These are phyloP conservation scores for Amanita rubescens DNA, from an alignment of 768 basidiomycete genomes.

Conservation along the genomic window DNA sequence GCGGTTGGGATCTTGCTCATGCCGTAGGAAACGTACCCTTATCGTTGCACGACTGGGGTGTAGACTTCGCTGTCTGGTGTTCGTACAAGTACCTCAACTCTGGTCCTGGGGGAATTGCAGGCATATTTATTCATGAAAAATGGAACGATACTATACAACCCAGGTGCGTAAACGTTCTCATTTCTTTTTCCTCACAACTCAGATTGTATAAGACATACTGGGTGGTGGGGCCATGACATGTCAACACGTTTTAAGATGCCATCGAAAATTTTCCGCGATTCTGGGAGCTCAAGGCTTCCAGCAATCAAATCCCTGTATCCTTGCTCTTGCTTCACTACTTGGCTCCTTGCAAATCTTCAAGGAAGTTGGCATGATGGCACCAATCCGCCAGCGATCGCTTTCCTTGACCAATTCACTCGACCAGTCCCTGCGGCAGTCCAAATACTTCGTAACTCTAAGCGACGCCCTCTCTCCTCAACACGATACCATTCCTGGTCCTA, in stretches of 20 bases:
- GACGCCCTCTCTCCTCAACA: conserved; percentile 22
- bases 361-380: conserved; percentile 64
- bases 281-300: conserved; percentile 93
- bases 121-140: conserved; percentile 80
- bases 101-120: conserved; percentile 96
- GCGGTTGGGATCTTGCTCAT: conserved; percentile 97
- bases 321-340: conserved; percentile 72
- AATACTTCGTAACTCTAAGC: conserved; percentile 49
- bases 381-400: conserved; percentile 63
- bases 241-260: conserved; percentile 89
- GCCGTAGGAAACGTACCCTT: conserved; percentile 91
- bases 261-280: conserved; percentile 70
- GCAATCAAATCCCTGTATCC: conserved; percentile 87
- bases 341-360: conserved; percentile 80
- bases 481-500: conserved; percentile 20
- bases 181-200: conserved; percentile 9
- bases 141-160: conserved; percentile 61
- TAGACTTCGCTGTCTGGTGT: conserved; percentile 99
- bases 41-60: conserved; percentile 84
- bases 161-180: conserved; percentile 40
- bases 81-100: conserved; percentile 98
- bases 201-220: conserved; percentile 57
- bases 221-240: conserved; percentile 97
- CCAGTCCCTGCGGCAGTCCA: conserved; percentile 48
- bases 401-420: conserved; percentile 70